These are phyloP conservation scores for Ophiostoma australiae DNA, from an alignment of 2,329 filamentous ascomycete species.

Conservation along the genomic window DNA sequence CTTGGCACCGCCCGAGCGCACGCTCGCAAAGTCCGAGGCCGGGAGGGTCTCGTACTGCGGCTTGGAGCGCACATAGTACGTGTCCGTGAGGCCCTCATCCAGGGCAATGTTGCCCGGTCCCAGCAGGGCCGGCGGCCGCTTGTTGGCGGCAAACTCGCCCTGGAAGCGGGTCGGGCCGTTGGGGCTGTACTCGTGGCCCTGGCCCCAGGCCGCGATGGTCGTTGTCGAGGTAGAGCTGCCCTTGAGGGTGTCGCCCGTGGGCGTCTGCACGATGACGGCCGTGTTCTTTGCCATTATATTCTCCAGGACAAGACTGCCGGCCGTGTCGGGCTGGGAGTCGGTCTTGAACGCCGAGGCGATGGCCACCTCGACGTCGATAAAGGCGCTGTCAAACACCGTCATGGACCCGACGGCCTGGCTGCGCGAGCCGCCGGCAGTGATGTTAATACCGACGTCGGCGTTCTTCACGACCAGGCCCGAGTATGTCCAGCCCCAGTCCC, in stretches of 20 bases:
- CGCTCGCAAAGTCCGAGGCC: constrained; percentile 53
- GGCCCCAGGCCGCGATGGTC: constrained; percentile 58
- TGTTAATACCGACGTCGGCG: constrained; percentile 57
- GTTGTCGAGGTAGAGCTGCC: constrained; percentile 45
- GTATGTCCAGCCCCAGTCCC: constrained; percentile 71
- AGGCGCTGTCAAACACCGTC: constrained; percentile 39
- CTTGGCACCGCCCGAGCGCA: constrained; percentile 33
- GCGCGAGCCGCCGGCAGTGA: constrained; percentile 34
- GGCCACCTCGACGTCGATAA: constrained; percentile 59
- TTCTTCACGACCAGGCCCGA: constrained; percentile 57
- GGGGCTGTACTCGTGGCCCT: constrained; percentile 60
- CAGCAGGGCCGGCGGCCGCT: constrained; percentile 51
- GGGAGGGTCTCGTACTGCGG: constrained; percentile 62
- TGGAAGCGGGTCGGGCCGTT: constrained; percentile 43
- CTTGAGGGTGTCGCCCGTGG: constrained; percentile 46
- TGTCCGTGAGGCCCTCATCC: constrained; percentile 24
- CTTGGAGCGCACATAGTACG: constrained; percentile 61
- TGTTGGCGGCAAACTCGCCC: constrained; percentile 43
- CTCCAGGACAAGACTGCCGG: constrained; percentile 55
- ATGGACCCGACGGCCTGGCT: constrained; percentile 55
- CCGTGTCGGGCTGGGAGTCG: constrained; percentile 39
- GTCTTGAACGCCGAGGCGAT: constrained; percentile 57
- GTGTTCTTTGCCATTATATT: constrained; percentile 40
- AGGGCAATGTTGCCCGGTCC: constrained; percentile 1
- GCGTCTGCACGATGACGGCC: constrained; percentile 39